phyloP scores from a whole-genome alignment of 2,329 filamentous ascomycete species.

The Beauveria scarabaeidicola region DNA sequence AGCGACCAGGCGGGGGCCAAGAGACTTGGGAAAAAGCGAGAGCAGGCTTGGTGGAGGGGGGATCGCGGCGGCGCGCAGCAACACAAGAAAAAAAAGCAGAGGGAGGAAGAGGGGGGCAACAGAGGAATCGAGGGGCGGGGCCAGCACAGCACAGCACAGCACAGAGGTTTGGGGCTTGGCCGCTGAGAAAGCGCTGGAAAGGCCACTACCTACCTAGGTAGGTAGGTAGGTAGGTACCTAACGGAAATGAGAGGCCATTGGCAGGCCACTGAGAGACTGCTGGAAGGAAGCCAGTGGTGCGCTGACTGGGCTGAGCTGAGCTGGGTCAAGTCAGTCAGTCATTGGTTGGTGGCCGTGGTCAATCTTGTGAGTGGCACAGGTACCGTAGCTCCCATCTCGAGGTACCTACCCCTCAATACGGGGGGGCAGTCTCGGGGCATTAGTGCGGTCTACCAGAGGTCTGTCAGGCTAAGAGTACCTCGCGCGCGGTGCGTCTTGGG shows the following conservation, averaged over 20 bases:
- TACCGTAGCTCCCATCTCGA: neutral
- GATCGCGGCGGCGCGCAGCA: neutral
- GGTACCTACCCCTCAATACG: slow-evolving; percentile 7
- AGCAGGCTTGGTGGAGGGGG: neutral
- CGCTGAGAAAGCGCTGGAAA: neutral
- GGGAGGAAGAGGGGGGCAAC: slow-evolving; percentile 6
- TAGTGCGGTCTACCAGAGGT: neutral
- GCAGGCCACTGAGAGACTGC: neutral
- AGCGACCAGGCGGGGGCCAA: slow-evolving; percentile 6
- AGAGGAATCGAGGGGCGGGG: neutral
- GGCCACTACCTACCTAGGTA: too few species aligned
- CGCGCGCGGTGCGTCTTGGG: neutral
- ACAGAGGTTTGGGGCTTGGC: neutral
- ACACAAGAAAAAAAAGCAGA: neutral
- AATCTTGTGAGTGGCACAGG: neutral
- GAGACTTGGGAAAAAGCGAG: slow-evolving; percentile 6
- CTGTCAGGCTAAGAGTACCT: slow-evolving; percentile 1
- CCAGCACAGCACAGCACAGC: neutral
- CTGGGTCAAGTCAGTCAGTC: neutral
- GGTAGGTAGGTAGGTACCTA: too few species aligned
- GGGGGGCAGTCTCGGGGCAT: neutral
- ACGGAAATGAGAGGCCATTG: neutral
- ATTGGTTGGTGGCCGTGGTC: neutral
- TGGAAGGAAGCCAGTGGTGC: neutral
- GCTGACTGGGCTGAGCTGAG: neutral